phyloP scores from a whole-genome alignment of 139 green algal species.

The Chlorella sorokiniana region DNA sequence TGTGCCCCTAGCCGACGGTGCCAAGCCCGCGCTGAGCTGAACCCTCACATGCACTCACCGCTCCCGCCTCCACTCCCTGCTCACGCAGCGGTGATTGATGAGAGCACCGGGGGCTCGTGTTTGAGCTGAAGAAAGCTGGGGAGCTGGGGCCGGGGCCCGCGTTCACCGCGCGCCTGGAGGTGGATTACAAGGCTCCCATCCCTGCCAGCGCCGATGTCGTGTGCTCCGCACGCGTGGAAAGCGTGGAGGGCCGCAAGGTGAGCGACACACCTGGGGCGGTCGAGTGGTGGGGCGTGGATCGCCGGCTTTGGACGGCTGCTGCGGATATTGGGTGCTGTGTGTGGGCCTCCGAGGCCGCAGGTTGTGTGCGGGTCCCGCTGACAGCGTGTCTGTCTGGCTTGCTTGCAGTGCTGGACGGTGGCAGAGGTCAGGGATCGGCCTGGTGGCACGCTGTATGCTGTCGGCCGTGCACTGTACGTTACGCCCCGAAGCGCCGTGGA shows the following conservation, averaged over 20 bases:
- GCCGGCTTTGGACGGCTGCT: not conserved
- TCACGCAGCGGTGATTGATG: constrained; percentile 50
- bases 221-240: constrained; percentile 42
- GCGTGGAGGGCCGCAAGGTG: constrained; percentile 60
- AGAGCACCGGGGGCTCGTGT: constrained; percentile 55
- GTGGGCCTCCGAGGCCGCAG: not conserved
- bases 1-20: no score
- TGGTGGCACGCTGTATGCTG: constrained; percentile 44
- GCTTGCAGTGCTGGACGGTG: constrained; percentile 33
- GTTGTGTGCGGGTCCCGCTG: not conserved
- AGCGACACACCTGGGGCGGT: no score
- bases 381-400: not conserved
- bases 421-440: constrained; percentile 43
- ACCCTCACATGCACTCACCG: not conserved
- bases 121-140: constrained; percentile 46
- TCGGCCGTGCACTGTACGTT: constrained; percentile 50
- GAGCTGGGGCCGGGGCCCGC: constrained; percentile 37
- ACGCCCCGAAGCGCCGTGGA: constrained; percentile 11
- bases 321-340: no score
- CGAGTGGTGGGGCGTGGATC: no score
- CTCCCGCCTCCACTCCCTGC: not conserved
- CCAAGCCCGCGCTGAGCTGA: not conserved
- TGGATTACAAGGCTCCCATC: constrained; percentile 46
- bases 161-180: constrained; percentile 55
- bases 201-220: constrained; percentile 36